Percentiles rank a stretch among this genome's conserved stretches.
Evolutionary conservation across 352 stramenopile genomes (phyloP).

Genomic region (Phytophthora crassamura): DNA sequence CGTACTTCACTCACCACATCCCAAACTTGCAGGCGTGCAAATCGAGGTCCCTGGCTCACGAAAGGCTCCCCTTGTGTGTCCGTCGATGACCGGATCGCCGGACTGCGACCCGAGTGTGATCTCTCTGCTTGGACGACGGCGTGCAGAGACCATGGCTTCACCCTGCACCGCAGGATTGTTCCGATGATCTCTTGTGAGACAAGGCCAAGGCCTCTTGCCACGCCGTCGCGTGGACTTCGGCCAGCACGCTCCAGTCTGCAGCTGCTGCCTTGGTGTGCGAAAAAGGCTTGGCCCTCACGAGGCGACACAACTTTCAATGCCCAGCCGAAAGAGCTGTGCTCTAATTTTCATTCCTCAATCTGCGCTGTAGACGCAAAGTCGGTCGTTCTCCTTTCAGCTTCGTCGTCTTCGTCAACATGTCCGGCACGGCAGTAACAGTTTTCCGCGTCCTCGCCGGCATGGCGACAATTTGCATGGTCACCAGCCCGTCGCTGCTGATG

Average conservation of each 20-base stretch:
- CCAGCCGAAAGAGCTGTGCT: background rate
- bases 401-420: slow-evolving; percentile 19
- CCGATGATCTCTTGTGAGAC: slow-evolving; percentile 32
- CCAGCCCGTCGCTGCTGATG: slow-evolving; percentile 49
- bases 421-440: slow-evolving; percentile 26
- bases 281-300: slow-evolving; percentile 9
- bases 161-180: slow-evolving; percentile 31
- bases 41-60: slow-evolving; percentile 26
- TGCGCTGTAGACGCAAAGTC: slow-evolving; percentile 2
- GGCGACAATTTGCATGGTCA: slow-evolving; percentile 48
- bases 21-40: slow-evolving; percentile 4
- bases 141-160: slow-evolving; percentile 20
- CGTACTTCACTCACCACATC: slow-evolving; percentile 9
- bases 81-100: slow-evolving; percentile 25
- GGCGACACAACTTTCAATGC: slow-evolving; percentile 10
- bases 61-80: slow-evolving; percentile 23
- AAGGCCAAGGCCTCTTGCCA: slow-evolving; percentile 27
- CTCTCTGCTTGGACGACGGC: slow-evolving; percentile 26
- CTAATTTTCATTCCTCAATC: slow-evolving; percentile 30
- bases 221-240: slow-evolving; percentile 19
- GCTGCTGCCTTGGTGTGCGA: slow-evolving; percentile 25
- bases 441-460: slow-evolving; percentile 42
- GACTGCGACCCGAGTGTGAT: slow-evolving; percentile 12
- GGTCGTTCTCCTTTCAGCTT: background rate
- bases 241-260: slow-evolving; percentile 10